Percentiles rank a stretch among this genome's conserved stretches.
Conservation (phyloP, 495 filamentous ascomycete genomes). For the Xeromyces bisporus region DNA sequence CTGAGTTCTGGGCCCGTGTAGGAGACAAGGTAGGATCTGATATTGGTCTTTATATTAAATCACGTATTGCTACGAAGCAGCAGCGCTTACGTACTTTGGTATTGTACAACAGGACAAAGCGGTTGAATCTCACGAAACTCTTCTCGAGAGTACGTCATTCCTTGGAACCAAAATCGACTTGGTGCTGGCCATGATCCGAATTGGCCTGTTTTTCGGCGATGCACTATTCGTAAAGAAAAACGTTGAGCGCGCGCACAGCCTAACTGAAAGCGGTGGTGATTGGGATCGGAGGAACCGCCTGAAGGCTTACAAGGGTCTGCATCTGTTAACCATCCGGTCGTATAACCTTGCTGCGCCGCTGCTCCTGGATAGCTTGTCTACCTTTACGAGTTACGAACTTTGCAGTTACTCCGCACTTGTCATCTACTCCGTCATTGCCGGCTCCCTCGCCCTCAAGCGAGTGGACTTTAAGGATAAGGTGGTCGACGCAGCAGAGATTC, state of each 20-base stretch:
- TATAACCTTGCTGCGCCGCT: conserved; percentile 81
- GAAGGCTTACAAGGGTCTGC: conserved; percentile 93
- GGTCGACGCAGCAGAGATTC: conserved; percentile 93
- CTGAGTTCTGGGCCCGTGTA: conserved; percentile 85
- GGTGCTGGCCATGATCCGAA: conserved; percentile 85
- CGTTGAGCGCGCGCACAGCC: conserved; percentile 71
- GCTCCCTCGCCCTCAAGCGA: conserved; percentile 83
- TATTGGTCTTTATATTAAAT: too few species aligned
- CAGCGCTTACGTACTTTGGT: conserved; percentile 5
- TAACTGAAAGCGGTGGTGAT: conserved; percentile 89
- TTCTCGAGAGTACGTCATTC: conserved; percentile 86
- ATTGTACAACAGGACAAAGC: conserved; percentile 61
- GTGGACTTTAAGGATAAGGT: conserved; percentile 99
- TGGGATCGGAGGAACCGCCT: conserved; percentile 96
- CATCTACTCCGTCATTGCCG: conserved; percentile 87
- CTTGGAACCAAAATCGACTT: conserved; percentile 94
- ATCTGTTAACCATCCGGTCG: conserved; percentile 78
- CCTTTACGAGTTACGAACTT: conserved; percentile 96
- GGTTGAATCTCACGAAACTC: conserved; percentile 72
- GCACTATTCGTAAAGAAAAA: conserved; percentile 81
- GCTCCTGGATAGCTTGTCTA: conserved; percentile 87
- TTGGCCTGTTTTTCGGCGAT: conserved; percentile 91
- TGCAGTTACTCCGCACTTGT: conserved; percentile 91
- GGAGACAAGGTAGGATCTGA: conserved; percentile 71
- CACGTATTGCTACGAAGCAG: too few species aligned